phyloP scores from a whole-genome alignment of 257 asterid species.

The Rauvolfia tetraphylla region DNA sequence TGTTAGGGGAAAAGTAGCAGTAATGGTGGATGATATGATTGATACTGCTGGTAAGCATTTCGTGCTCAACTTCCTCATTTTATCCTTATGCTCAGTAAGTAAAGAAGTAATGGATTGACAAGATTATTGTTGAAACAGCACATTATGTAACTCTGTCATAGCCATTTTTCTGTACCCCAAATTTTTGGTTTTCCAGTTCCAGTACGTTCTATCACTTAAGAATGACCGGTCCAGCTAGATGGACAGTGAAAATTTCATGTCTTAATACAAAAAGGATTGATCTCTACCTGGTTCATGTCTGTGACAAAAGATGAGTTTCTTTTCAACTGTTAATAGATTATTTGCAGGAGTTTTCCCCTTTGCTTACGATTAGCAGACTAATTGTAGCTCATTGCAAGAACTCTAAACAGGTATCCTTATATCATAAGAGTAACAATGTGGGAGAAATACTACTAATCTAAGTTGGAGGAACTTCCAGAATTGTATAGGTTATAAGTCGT shows the following conservation, averaged over 20 bases:
- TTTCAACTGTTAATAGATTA: background rate
- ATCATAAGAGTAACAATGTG: background rate
- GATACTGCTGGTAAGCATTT: conserved; percentile 77
- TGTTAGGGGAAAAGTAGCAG: conserved; percentile 85
- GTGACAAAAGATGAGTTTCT: background rate
- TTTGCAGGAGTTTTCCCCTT: background rate
- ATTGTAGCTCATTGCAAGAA: background rate
- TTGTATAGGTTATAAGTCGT: background rate
- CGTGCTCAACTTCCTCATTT: background rate
- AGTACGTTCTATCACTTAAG: background rate
- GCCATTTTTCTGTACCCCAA: background rate
- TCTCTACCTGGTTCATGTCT: background rate
- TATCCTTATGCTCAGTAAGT: background rate
- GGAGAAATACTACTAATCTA: background rate
- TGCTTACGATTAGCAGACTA: background rate
- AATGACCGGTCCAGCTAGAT: background rate
- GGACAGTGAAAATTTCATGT: background rate
- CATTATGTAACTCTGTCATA: background rate
- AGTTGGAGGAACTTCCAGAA: background rate
- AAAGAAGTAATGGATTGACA: background rate
- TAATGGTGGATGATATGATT: conserved; percentile 95
- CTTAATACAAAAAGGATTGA: background rate
- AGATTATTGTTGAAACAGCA: background rate
- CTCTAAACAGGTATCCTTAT: background rate
- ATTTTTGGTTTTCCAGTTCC: background rate